Conservation (phyloP, 148 eudicot genomes). For the Rhododendron kiyosumense region DNA sequence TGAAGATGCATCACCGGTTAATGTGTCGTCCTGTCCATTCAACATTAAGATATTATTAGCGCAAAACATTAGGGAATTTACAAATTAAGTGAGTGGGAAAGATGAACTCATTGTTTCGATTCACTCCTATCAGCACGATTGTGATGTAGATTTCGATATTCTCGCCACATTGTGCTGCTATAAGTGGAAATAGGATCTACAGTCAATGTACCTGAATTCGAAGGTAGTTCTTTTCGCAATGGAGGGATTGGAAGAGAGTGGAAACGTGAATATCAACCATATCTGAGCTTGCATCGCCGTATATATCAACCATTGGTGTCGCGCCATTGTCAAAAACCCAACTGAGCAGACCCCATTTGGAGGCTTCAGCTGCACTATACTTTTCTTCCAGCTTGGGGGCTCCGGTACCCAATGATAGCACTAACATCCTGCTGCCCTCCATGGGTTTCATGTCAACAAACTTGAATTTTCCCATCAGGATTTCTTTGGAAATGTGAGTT, state of each 20-base stretch:
- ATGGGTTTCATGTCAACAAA: slow-evolving; percentile 12
- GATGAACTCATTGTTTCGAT: not conserved
- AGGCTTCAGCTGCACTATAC: slow-evolving; percentile 22
- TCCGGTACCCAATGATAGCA: slow-evolving; percentile 38
- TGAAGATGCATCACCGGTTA: slow-evolving; percentile 48
- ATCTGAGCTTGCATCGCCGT: slow-evolving; percentile 29
- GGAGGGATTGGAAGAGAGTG: slow-evolving; percentile 21
- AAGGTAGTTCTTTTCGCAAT: slow-evolving; percentile 25
- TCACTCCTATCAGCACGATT: no score
- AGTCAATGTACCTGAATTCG: slow-evolving; percentile 29
- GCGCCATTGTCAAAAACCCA: slow-evolving; percentile 30
- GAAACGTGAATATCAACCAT: slow-evolving; percentile 39
- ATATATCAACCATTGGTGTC: slow-evolving; percentile 24
- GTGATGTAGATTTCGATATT: not conserved
- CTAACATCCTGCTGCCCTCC: slow-evolving; percentile 22
- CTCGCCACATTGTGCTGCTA: not conserved
- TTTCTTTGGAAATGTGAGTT: slow-evolving; percentile 22
- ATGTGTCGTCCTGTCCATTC: slow-evolving; percentile 40
- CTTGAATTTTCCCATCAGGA: slow-evolving; percentile 18
- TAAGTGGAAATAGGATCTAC: not conserved
- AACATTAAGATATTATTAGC: not conserved
- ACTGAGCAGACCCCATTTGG: slow-evolving; percentile 29
- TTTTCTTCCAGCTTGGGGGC: slow-evolving; percentile 18
- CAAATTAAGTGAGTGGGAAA: no score
- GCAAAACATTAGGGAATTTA: no score